Conservation (phyloP, 768 basidiomycete genomes). For the Agrocybe praecox region DNA sequence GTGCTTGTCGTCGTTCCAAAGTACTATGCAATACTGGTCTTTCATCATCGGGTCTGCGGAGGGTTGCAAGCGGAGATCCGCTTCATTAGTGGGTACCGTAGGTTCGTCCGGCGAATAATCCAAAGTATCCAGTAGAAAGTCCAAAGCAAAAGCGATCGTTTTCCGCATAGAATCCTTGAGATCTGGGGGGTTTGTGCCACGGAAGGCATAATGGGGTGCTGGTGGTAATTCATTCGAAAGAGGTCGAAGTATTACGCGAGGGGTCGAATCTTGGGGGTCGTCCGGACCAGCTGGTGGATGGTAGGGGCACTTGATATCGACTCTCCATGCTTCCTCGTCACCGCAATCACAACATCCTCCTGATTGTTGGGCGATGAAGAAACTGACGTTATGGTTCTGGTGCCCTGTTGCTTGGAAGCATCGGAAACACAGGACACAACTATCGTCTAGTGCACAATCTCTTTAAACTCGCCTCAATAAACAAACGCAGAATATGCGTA, state of each 20-base stretch:
- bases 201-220: conserved; percentile 60
- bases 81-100: conserved; percentile 63
- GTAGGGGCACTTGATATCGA: conserved; percentile 65
- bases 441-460: conserved; percentile 89
- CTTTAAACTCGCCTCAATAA: conserved; percentile 40
- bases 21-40: conserved; percentile 77
- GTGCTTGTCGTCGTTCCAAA: conserved; percentile 99
- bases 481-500: conserved; percentile 1
- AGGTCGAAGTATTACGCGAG: conserved; percentile 37
- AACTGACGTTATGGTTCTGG: conserved; percentile 85
- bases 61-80: conserved; percentile 71
- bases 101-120: conserved; percentile 84
- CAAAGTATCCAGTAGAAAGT: conserved; percentile 82
- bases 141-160: conserved; percentile 76
- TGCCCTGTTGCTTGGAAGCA: conserved; percentile 94
- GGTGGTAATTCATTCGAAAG: conserved; percentile 58
- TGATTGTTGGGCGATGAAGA: conserved; percentile 90
- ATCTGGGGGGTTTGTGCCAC: conserved; percentile 59
- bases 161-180: conserved; percentile 74
- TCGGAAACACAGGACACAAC: conserved; percentile 85
- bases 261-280: conserved; percentile 39
- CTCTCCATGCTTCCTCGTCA: conserved; percentile 86
- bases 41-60: conserved; percentile 79
- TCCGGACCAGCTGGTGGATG: conserved; percentile 59
- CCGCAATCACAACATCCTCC: conserved; percentile 97